These are phyloP conservation scores for Linum usitatissimum DNA, from an alignment of 345 rosid genomes.

Conservation along the genomic window DNA sequence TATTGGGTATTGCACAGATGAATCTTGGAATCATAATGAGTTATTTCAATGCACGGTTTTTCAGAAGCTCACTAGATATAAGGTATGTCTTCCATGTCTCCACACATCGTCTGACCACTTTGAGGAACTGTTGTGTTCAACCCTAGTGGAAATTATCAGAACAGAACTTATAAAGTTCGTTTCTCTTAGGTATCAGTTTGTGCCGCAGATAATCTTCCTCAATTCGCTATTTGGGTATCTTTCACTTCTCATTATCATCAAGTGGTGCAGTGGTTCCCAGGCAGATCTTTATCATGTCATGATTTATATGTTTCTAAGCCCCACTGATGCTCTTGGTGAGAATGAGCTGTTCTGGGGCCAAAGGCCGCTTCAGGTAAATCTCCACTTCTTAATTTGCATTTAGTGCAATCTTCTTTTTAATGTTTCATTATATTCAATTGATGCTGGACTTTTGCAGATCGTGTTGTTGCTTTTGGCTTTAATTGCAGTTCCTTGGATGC, in stretches of 20 bases:
- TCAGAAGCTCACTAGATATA: conserved; percentile 59
- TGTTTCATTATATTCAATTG: conserved; percentile 8
- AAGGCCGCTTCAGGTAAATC: conserved; percentile 75
- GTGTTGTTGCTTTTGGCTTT: conserved; percentile 63
- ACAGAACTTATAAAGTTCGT: conserved; percentile 17
- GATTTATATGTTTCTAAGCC: conserved; percentile 98
- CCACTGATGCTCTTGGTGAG: conserved; percentile 82
- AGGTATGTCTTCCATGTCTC: conserved; percentile 30
- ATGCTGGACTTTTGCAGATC: conserved; percentile 50
- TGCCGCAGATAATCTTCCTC: conserved; percentile 92
- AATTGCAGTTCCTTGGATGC: conserved; percentile 96
- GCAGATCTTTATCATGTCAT: conserved; percentile 98
- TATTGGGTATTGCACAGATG: conserved; percentile 91
- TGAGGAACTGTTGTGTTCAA: background rate
- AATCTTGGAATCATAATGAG: conserved; percentile 75
- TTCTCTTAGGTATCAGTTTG: conserved; percentile 80
- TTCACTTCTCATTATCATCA: conserved; percentile 75
- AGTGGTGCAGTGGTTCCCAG: conserved; percentile 98
- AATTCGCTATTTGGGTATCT: conserved; percentile 93
- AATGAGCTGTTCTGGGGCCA: conserved; percentile 92
- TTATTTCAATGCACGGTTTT: conserved; percentile 84
- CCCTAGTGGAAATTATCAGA: background rate
- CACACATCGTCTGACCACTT: background rate
- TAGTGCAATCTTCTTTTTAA: conserved; percentile 1
- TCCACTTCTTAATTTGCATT: conserved; percentile 7